phyloP scores from a whole-genome alignment of 345 rosid genomes.

The Combretum micranthum region DNA sequence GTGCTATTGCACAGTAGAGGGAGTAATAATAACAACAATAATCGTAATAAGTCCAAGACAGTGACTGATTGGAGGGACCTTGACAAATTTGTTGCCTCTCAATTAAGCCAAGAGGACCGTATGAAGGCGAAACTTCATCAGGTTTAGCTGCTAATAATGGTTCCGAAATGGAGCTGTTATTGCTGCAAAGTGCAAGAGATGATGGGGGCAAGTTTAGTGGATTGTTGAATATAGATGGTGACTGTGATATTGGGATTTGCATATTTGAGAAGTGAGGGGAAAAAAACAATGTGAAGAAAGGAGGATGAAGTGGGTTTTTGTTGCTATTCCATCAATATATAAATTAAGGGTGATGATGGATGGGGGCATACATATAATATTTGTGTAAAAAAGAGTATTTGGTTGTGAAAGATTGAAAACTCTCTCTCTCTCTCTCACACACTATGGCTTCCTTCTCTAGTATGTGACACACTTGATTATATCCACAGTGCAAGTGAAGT shows the following conservation, averaged over 20 bases:
- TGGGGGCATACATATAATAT: slow-evolving; percentile 13
- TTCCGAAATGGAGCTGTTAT: slow-evolving; percentile 19
- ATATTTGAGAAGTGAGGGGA: slow-evolving; percentile 42
- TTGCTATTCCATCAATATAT: neutral
- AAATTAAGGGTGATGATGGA: slow-evolving; percentile 12
- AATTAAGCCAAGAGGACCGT: slow-evolving; percentile 70
- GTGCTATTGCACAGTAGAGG: too few species aligned
- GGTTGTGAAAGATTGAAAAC: slow-evolving; percentile 18
- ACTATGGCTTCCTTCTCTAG: too few species aligned
- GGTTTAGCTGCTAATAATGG: slow-evolving; percentile 20
- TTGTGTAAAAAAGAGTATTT: slow-evolving; percentile 17
- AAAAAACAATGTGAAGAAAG: neutral
- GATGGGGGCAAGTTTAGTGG: slow-evolving; percentile 36
- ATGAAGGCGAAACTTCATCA: slow-evolving; percentile 19
- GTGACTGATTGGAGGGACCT: slow-evolving; percentile 84
- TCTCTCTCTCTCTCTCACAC: slow-evolving; percentile 10
- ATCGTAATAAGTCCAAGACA: slow-evolving; percentile 18
- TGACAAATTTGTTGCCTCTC: slow-evolving; percentile 92
- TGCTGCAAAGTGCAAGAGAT: slow-evolving; percentile 24
- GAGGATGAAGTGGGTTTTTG: neutral
- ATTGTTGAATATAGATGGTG: slow-evolving; percentile 36
- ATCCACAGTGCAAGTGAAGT: too few species aligned
- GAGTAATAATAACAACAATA: slow-evolving; percentile 9
- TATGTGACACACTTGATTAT: neutral
- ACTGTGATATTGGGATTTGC: slow-evolving; percentile 47